These are phyloP conservation scores for Boletus edulis DNA, from an alignment of 768 basidiomycete species.

Conservation along the genomic window DNA sequence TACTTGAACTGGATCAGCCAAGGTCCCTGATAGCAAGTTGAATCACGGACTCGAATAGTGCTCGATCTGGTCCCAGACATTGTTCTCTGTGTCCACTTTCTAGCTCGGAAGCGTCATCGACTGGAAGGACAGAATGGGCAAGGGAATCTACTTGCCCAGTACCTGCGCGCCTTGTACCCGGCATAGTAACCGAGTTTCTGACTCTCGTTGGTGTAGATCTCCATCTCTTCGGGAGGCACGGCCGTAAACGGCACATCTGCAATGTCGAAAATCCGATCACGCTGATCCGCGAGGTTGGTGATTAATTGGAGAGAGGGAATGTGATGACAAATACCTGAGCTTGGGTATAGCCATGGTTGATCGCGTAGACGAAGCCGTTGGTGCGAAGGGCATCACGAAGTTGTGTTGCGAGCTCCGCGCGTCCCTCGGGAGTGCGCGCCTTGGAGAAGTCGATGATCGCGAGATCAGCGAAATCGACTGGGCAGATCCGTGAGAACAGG, in stretches of 20 bases:
- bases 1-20: constrained; percentile 31
- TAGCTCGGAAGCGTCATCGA: constrained; percentile 17
- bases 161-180: constrained; percentile 48
- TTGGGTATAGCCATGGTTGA: constrained; percentile 38
- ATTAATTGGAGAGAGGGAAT: not conserved
- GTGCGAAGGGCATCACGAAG: constrained; percentile 45
- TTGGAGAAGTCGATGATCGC: constrained; percentile 50
- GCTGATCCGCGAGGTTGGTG: constrained; percentile 30
- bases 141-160: constrained; percentile 38
- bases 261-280: constrained; percentile 46
- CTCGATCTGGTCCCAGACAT: constrained; percentile 62
- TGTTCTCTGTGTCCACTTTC: constrained; percentile 49
- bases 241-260: constrained; percentile 44
- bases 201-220: constrained; percentile 34
- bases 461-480: constrained; percentile 50
- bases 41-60: constrained; percentile 50
- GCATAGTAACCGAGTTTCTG: constrained; percentile 44
- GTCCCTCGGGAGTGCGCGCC: constrained; percentile 38
- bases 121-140: not conserved
- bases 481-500: constrained; percentile 24
- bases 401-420: constrained; percentile 38
- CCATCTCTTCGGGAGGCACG: constrained; percentile 42
- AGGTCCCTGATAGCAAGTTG: not conserved
- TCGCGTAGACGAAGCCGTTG: constrained; percentile 41
- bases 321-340: constrained; percentile 26